Percentiles rank a stretch among this genome's conserved stretches.
These are phyloP conservation scores for Pseudisothecium myosuroides DNA, from an alignment of 225 moss, liverwort and hornwort species.

Conservation along the genomic window DNA sequence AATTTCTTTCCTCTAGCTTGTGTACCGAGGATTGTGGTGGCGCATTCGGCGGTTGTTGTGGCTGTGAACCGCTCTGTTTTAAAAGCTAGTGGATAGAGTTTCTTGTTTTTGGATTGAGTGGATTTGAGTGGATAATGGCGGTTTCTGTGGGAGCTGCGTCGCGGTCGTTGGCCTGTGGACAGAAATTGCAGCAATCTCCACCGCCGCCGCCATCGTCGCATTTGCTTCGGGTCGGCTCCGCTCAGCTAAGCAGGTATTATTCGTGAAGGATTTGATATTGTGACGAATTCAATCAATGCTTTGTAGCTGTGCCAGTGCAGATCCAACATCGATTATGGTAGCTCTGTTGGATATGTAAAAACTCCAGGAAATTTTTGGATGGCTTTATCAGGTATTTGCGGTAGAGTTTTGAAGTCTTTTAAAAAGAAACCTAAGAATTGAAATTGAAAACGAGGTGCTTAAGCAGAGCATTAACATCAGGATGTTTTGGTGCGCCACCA, in stretches of 20 bases:
- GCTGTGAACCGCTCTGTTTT: not conserved
- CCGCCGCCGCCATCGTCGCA: not conserved
- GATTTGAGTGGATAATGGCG: slow-evolving; percentile 5
- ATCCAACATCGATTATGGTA: not conserved
- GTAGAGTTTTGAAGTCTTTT: not conserved
- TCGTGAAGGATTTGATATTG: not conserved
- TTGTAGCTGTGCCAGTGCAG: not conserved
- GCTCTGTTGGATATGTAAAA: not conserved
- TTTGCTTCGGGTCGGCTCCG: not conserved
- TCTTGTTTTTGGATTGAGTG: not conserved
- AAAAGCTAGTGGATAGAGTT: not conserved
- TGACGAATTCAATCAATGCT: not conserved
- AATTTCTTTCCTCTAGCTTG: not conserved
- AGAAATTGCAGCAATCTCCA: not conserved
- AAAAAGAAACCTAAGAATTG: not conserved
- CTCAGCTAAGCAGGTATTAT: not conserved
- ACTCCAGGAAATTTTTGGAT: not conserved
- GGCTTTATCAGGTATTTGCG: not conserved
- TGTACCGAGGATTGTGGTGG: not conserved
- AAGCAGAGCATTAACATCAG: not conserved
- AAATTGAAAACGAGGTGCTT: not conserved
- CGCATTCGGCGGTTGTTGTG: not conserved
- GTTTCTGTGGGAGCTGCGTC: not conserved
- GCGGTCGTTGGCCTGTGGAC: not conserved
- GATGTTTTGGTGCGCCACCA: not conserved